These are phyloP conservation scores for Aspergillus hancockii DNA, from an alignment of 495 filamentous ascomycete genomes.

Conservation along the genomic window DNA sequence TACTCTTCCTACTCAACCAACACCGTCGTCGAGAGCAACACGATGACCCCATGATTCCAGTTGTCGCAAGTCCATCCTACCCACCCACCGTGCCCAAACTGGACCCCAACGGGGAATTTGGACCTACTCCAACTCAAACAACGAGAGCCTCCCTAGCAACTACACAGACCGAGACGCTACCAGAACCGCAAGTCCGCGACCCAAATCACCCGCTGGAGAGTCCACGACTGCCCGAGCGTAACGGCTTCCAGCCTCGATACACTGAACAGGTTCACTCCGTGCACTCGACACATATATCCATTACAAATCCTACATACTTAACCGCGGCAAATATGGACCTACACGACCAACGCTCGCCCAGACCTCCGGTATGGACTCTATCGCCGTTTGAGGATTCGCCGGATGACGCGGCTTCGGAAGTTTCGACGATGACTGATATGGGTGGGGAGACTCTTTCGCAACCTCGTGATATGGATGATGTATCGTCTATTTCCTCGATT, in stretches of 20 bases:
- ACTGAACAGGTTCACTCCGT: conserved; percentile 1
- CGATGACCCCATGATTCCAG: neutral
- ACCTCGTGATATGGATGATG: conserved; percentile 13
- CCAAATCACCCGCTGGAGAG: neutral
- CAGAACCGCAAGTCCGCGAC: neutral
- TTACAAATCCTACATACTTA: neutral
- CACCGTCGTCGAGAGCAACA: conserved; percentile 22
- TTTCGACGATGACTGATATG: conserved; percentile 28
- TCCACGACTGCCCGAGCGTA: neutral
- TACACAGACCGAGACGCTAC: neutral
- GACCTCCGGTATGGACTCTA: conserved; percentile 16
- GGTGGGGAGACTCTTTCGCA: neutral
- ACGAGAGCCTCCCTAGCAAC: neutral
- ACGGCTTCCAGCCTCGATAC: neutral
- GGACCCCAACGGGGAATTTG: neutral
- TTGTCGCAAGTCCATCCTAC: conserved; percentile 17
- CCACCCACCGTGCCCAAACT: neutral
- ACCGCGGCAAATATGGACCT: neutral
- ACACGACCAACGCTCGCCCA: neutral
- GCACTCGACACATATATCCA: neutral
- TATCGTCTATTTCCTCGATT: conserved; percentile 42
- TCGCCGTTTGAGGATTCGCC: conserved; percentile 32
- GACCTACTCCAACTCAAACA: neutral
- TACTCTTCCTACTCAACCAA: conserved; percentile 31
- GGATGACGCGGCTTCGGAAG: conserved; percentile 32